These are phyloP conservation scores for Nicotiana benthamiana DNA, from an alignment of 257 asterid genomes.

Conservation along the genomic window DNA sequence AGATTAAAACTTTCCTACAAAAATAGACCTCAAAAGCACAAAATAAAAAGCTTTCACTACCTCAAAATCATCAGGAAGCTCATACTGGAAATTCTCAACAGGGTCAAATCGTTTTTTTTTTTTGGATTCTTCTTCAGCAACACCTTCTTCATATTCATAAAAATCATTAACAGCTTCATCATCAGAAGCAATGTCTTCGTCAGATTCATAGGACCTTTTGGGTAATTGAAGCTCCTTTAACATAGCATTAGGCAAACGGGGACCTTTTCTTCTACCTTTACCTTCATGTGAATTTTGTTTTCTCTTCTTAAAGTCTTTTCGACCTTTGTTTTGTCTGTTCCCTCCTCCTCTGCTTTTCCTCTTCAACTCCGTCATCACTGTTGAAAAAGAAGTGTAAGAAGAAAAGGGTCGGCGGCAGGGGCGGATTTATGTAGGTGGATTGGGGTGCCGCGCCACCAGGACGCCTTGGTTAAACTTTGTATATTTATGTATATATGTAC, in stretches of 20 bases:
- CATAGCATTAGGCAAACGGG: constrained; percentile 6
- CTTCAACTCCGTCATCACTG: background rate
- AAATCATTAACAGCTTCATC: constrained; percentile 29
- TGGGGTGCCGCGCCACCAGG: too few relatives aligned
- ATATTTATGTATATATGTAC: too few relatives aligned
- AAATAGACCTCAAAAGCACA: background rate
- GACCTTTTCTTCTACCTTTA: background rate
- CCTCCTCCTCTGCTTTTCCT: background rate
- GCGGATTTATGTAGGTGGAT: too few relatives aligned
- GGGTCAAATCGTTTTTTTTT: constrained; percentile 69
- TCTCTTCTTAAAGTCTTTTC: background rate
- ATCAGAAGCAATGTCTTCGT: constrained; percentile 30
- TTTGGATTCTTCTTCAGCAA: constrained; percentile 71
- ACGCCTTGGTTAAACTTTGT: too few relatives aligned
- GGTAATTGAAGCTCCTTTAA: background rate
- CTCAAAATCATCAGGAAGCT: constrained; percentile 77
- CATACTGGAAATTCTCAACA: constrained; percentile 64
- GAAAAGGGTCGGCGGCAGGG: too few relatives aligned
- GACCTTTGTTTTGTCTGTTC: background rate
- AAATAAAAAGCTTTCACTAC: constrained; percentile 14
- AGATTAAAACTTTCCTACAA: background rate
- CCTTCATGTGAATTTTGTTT: background rate
- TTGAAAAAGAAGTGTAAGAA: too few relatives aligned
- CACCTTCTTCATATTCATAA: constrained; percentile 75
- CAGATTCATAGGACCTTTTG: constrained; percentile 10